phyloP scores from a whole-genome alignment of 805 yeast genomes.

The Ogataea paradorogensis region DNA sequence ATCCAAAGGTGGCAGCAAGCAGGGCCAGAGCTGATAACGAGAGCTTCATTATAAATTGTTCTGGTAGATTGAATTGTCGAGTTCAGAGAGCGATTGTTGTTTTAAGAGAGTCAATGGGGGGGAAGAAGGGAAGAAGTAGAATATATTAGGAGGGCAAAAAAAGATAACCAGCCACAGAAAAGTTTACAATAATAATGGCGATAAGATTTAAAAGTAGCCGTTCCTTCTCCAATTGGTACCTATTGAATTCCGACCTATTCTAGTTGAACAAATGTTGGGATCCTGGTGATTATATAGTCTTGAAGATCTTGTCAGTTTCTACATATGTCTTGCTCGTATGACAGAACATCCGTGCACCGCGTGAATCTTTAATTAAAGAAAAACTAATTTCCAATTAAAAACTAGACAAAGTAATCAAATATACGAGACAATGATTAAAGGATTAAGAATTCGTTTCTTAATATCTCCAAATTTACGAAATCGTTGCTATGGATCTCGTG shows the following conservation, averaged over 20 bases:
- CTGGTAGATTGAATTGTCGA: neutral
- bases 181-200: neutral
- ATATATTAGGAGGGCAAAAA: constrained; percentile 7
- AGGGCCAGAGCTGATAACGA: constrained; percentile 11
- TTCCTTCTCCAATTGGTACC: neutral
- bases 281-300: no score
- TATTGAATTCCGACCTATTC: no score
- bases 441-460: neutral
- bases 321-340: neutral
- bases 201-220: neutral
- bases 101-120: neutral
- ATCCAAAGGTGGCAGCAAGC: constrained; percentile 6
- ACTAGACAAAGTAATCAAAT: constrained; percentile 2
- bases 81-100: constrained; percentile 2
- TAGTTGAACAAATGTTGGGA: no score
- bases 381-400: constrained; percentile 1
- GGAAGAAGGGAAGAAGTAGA: neutral
- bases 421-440: neutral
- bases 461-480: neutral
- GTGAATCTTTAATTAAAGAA: neutral
- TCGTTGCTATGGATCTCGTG: neutral
- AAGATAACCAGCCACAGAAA: constrained; percentile 9
- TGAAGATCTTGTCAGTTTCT: no score
- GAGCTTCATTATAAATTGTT: constrained; percentile 1
- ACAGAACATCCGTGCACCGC: constrained; percentile 6